These are phyloP conservation scores for Boletus eberwhitei DNA, from an alignment of 768 basidiomycete species.

Conservation along the genomic window DNA sequence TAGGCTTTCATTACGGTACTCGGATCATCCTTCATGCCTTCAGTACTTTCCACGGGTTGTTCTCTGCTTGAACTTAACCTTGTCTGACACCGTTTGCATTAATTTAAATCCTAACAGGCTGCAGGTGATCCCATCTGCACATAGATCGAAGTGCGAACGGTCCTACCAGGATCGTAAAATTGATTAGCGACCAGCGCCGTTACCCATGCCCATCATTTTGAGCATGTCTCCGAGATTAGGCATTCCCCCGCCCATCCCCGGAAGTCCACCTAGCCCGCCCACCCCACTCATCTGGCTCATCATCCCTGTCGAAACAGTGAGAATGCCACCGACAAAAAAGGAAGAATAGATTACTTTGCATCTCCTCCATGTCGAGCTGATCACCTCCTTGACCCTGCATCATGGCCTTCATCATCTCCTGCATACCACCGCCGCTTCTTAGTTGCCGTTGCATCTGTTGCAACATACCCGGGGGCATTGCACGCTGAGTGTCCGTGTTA, in stretches of 20 bases:
- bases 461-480: constrained; percentile 94
- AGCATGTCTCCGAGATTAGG: constrained; percentile 75
- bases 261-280: constrained; percentile 50
- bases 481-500: constrained; percentile 48
- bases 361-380: constrained; percentile 89
- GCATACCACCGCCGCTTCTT: constrained; percentile 82
- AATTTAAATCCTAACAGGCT: constrained; percentile 11
- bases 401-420: constrained; percentile 98
- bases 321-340: not conserved
- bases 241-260: constrained; percentile 59
- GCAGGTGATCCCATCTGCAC: constrained; percentile 17
- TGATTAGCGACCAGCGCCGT: constrained; percentile 34
- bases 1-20: constrained; percentile 14
- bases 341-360: constrained; percentile 64
- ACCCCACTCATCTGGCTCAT: constrained; percentile 90
- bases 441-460: constrained; percentile 88
- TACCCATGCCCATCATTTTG: constrained; percentile 87
- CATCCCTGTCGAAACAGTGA: constrained; percentile 54
- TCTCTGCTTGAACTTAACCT: constrained; percentile 27
- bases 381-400: constrained; percentile 94
- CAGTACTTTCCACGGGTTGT: constrained; percentile 3
- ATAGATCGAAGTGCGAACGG: constrained; percentile 10
- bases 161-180: constrained; percentile 5
- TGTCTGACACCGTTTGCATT: constrained; percentile 16
- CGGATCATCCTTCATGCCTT: constrained; percentile 16